A percentile compares a stretch with the other conserved stretches of the same genome.
Conservation (phyloP, 2,329 filamentous ascomycete species). For the Venturia pyrina region DNA sequence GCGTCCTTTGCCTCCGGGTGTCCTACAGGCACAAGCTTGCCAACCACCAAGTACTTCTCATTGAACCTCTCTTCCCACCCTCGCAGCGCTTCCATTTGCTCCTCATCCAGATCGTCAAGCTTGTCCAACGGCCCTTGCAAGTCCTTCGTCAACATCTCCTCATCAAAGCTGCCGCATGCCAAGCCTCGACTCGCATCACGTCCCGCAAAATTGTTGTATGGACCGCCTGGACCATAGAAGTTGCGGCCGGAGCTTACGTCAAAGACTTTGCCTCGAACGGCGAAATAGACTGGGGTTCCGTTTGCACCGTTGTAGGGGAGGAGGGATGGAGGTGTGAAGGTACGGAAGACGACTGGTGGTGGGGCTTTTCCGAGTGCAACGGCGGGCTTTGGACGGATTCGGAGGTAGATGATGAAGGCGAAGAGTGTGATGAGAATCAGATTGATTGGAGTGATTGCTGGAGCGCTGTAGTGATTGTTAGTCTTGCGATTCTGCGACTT, state of each 20-base stretch:
- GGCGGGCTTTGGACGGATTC: constrained; percentile 45
- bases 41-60: constrained; percentile 94
- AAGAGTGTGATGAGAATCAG: constrained; percentile 50
- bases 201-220: constrained; percentile 93
- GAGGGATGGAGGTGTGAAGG: constrained; percentile 75
- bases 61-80: constrained; percentile 91
- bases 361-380: constrained; percentile 44
- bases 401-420: constrained; percentile 46
- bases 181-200: constrained; percentile 81
- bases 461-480: constrained; percentile 30
- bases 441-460: constrained; percentile 51
- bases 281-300: constrained; percentile 69
- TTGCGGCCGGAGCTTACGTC: constrained; percentile 79
- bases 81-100: constrained; percentile 71
- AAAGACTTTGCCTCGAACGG: constrained; percentile 85
- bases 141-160: constrained; percentile 89
- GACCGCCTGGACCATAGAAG: constrained; percentile 93
- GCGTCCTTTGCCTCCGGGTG: constrained; percentile 41
- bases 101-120: constrained; percentile 58
- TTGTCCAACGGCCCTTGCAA: constrained; percentile 73
- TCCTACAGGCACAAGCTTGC: constrained; percentile 63
- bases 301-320: constrained; percentile 73
- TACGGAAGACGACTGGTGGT: constrained; percentile 73
- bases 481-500: constrained; percentile 16
- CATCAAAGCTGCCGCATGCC: constrained; percentile 85